A percentile compares a stretch with the other conserved stretches of the same genome.
Evolutionary conservation across 73 alveolate genomes (phyloP).

Genomic region (Halteria grandinella): DNA sequence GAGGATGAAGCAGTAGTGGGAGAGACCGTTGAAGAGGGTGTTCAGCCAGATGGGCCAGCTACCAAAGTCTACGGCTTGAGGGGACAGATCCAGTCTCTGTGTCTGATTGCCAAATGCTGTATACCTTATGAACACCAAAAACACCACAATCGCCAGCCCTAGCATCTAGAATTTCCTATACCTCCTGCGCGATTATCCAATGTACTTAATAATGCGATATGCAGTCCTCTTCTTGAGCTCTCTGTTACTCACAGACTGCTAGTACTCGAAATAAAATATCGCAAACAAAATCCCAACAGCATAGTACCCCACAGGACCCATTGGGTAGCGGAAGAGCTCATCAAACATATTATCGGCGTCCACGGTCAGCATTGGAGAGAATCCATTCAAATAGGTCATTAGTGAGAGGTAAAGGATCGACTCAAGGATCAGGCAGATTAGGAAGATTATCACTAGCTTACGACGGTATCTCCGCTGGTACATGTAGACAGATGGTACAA

Average conservation of each 20-base stretch:
- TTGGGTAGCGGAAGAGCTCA: slow-evolving; percentile 21
- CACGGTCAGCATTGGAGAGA: not conserved
- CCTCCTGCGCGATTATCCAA: slow-evolving; percentile 10
- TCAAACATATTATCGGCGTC: slow-evolving; percentile 13
- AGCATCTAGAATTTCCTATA: not conserved
- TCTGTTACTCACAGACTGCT: slow-evolving; percentile 12
- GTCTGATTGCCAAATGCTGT: too few species aligned
- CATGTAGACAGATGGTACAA: slow-evolving; percentile 21
- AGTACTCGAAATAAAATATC: slow-evolving; percentile 30
- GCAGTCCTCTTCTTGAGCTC: slow-evolving; percentile 1
- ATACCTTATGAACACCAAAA: slow-evolving; percentile 9
- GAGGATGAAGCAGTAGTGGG: slow-evolving; percentile 16
- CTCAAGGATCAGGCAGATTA: not conserved
- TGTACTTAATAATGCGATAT: not conserved
- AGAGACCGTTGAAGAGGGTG: slow-evolving; percentile 8
- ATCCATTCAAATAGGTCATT: not conserved
- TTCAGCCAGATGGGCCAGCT: slow-evolving; percentile 36
- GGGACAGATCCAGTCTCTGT: not conserved
- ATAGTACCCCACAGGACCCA: slow-evolving; percentile 41
- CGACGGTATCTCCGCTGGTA: not conserved
- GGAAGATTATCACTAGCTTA: not conserved
- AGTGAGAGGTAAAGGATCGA: slow-evolving; percentile 12
- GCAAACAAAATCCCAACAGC: slow-evolving; percentile 28
- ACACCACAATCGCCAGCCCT: not conserved
- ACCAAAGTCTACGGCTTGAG: slow-evolving; percentile 9